Percentiles rank a stretch among this genome's conserved stretches.
phyloP scores from a whole-genome alignment of 345 rosid species.

The Combretum micranthum region DNA sequence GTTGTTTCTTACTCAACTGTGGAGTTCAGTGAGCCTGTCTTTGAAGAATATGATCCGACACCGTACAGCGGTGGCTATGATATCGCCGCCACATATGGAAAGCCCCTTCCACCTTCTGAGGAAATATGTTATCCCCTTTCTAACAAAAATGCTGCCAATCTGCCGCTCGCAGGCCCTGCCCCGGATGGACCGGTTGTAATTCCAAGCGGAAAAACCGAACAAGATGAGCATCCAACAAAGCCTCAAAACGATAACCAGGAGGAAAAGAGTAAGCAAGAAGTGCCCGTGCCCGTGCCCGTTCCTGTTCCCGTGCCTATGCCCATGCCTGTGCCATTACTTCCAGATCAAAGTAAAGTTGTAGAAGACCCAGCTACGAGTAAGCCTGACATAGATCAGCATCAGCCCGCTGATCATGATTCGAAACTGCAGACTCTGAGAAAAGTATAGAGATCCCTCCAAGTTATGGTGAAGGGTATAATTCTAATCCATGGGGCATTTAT shows the following conservation, averaged over 20 bases:
- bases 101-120: slow-evolving; percentile 56
- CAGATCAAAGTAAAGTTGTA: too few species aligned
- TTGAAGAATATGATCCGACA: slow-evolving; percentile 67
- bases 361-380: not conserved
- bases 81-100: slow-evolving; percentile 45
- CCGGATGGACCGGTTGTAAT: not conserved
- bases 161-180: not conserved
- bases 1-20: slow-evolving; percentile 32
- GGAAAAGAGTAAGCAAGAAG: slow-evolving; percentile 11
- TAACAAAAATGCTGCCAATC: slow-evolving; percentile 4
- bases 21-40: slow-evolving; percentile 40
- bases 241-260: slow-evolving; percentile 14
- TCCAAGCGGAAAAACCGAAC: slow-evolving; percentile 12
- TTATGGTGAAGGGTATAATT: not conserved
- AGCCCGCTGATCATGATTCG: slow-evolving; percentile 1
- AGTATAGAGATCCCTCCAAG: slow-evolving; percentile 5
- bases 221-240: not conserved
- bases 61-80: slow-evolving; percentile 80
- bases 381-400: not conserved
- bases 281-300: not conserved
- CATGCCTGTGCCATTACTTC: too few species aligned
- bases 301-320: too few species aligned
- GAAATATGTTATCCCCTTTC: slow-evolving; percentile 55
- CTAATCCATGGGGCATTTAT: slow-evolving; percentile 4
- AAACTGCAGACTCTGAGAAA: too few species aligned